Conservation (phyloP, 2,329 filamentous ascomycete genomes). For the Penicillium sclerotiorum region DNA sequence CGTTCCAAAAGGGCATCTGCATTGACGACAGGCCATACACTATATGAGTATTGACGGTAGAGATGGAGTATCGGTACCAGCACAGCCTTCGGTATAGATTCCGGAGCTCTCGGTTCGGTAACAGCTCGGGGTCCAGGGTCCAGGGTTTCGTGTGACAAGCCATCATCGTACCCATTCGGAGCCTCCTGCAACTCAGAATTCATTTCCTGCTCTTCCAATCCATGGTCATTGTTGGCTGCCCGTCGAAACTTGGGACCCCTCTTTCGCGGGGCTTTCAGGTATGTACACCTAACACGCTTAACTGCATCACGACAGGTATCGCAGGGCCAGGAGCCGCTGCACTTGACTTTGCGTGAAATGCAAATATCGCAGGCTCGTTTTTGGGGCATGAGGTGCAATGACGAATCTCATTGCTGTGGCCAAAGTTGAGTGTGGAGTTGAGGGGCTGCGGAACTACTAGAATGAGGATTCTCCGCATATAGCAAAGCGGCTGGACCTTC, state of each 20-base stretch:
- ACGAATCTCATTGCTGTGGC: no score
- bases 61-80: conserved; percentile 22
- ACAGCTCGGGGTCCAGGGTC: neutral
- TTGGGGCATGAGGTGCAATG: conserved; percentile 18
- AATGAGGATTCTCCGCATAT: no score
- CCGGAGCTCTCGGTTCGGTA: neutral
- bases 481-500: no score
- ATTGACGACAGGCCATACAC: conserved; percentile 34
- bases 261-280: conserved; percentile 29
- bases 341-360: conserved; percentile 35
- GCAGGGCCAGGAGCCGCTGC: conserved; percentile 32
- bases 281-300: conserved; percentile 29
- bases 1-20: conserved; percentile 19
- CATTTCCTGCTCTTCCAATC: neutral
- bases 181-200: neutral
- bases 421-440: no score
- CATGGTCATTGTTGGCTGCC: neutral
- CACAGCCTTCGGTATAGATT: conserved; percentile 11
- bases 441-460: no score
- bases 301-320: conserved; percentile 26
- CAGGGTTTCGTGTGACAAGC: neutral
- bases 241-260: conserved; percentile 32
- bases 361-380: conserved; percentile 36
- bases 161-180: neutral
- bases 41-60: conserved; percentile 30